phyloP scores from a whole-genome alignment of 1,284 basidiomycete species.

The Fomitopsis schrenkii region DNA sequence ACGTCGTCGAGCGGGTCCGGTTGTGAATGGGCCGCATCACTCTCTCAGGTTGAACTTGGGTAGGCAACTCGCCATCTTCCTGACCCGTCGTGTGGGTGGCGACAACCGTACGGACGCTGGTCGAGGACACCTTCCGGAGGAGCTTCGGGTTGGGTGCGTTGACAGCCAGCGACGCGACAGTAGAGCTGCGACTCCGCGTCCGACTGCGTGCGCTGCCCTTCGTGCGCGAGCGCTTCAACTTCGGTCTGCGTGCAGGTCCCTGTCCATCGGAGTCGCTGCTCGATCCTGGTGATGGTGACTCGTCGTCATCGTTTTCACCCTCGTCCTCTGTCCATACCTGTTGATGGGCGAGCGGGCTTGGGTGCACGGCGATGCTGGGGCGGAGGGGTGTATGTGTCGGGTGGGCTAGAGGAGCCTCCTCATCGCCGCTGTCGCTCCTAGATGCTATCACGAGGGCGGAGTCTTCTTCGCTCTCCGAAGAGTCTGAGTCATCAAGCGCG shows the following conservation, averaged over 20 bases:
- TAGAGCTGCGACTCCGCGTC: constrained; percentile 54
- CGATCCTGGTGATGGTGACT: constrained; percentile 42
- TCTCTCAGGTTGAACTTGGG: constrained; percentile 14
- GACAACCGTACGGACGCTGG: constrained; percentile 67
- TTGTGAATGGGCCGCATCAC: constrained; percentile 8
- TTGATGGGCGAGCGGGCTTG: constrained; percentile 55
- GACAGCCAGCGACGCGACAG: constrained; percentile 50
- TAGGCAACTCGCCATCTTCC: constrained; percentile 7
- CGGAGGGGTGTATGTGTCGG: constrained; percentile 32
- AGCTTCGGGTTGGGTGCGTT: constrained; percentile 24
- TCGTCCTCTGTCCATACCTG: constrained; percentile 49
- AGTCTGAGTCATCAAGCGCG: constrained; percentile 72
- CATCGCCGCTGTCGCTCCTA: constrained; percentile 9
- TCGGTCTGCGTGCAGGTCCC: constrained; percentile 9
- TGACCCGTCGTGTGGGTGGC: constrained; percentile 36
- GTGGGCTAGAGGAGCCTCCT: constrained; percentile 18
- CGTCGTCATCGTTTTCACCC: constrained; percentile 38
- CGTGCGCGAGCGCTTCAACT: background rate
- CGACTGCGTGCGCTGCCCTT: constrained; percentile 15
- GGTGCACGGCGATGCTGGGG: constrained; percentile 34
- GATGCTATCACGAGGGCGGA: constrained; percentile 28
- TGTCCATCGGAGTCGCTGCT: constrained; percentile 39
- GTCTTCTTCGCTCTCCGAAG: constrained; percentile 35
- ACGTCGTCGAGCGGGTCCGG: constrained; percentile 14
- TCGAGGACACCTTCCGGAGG: constrained; percentile 48